Conservation (phyloP, 202 grass and related monocot species). For the Eragrostis tef region DNA sequence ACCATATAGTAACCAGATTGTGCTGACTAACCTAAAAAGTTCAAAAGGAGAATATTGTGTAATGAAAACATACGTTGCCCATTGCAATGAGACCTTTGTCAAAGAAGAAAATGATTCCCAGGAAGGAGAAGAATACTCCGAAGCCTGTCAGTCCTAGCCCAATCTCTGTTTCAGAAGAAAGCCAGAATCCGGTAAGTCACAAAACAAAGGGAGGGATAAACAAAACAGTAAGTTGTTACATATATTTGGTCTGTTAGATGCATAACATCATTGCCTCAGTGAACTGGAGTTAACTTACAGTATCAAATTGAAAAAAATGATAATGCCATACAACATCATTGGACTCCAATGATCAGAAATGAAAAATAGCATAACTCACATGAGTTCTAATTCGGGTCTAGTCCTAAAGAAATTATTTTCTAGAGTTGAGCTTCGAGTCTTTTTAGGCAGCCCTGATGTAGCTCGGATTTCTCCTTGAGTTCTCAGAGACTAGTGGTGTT, state of each 20-base stretch:
- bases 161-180: conserved; percentile 72
- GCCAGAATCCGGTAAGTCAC: not conserved
- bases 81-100: conserved; percentile 97
- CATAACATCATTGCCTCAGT: not conserved
- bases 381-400: not conserved
- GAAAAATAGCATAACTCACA: not conserved
- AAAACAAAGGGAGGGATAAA: conserved; percentile 26
- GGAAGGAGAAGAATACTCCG: conserved; percentile 93
- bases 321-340: no score
- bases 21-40: conserved; percentile 6
- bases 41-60: conserved; percentile 14
- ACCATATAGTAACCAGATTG: conserved; percentile 19
- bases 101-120: conserved; percentile 95
- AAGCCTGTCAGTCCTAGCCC: conserved; percentile 93
- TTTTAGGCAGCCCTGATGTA: not conserved
- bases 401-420: not conserved
- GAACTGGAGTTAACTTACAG: not conserved
- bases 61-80: conserved; percentile 77
- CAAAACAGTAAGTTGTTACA: not conserved
- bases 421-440: not conserved
- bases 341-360: not conserved
- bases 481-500: not conserved
- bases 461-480: not conserved
- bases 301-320: not conserved
- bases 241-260: not conserved